These are phyloP conservation scores for Chrysosporium keratinophilum DNA, from an alignment of 2,329 filamentous ascomycete genomes.

Conservation along the genomic window DNA sequence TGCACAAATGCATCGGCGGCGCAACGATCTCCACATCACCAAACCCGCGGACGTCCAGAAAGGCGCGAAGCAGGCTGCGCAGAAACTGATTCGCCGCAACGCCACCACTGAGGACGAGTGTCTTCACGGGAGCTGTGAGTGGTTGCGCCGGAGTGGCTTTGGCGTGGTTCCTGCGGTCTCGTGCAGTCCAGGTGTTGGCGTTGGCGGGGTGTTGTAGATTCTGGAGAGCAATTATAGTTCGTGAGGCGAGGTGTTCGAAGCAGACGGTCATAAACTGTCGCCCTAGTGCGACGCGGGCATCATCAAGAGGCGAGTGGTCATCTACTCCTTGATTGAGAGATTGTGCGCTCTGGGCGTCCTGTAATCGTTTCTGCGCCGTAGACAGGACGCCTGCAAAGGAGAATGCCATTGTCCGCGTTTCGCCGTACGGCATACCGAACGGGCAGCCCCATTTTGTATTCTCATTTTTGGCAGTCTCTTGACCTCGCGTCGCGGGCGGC, in stretches of 20 bases:
- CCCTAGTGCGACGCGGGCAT: constrained; percentile 60
- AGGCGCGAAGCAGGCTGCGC: constrained; percentile 52
- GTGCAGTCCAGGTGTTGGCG: background rate
- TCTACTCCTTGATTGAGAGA: constrained; percentile 18
- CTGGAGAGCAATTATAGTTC: constrained; percentile 61
- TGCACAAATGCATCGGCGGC: constrained; percentile 70
- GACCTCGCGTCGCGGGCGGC: constrained; percentile 47
- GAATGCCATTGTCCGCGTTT: constrained; percentile 51
- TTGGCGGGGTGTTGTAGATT: constrained; percentile 20
- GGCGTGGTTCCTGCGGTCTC: background rate
- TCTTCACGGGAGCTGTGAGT: constrained; percentile 33
- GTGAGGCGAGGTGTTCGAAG: constrained; percentile 76
- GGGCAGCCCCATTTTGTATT: constrained; percentile 52
- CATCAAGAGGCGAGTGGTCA: constrained; percentile 34
- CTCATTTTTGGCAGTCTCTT: constrained; percentile 46
- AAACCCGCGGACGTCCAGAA: constrained; percentile 58
- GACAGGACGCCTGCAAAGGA: constrained; percentile 66
- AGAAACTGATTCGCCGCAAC: constrained; percentile 80
- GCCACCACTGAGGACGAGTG: constrained; percentile 76
- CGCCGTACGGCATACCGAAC: constrained; percentile 56
- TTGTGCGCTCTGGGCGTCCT: constrained; percentile 28
- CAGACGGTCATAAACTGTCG: constrained; percentile 64
- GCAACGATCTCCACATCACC: constrained; percentile 52
- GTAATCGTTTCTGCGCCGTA: constrained; percentile 50
- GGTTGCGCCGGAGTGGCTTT: background rate